Conservation (phyloP, 306 rosid species). For the Trifolium repens region DNA sequence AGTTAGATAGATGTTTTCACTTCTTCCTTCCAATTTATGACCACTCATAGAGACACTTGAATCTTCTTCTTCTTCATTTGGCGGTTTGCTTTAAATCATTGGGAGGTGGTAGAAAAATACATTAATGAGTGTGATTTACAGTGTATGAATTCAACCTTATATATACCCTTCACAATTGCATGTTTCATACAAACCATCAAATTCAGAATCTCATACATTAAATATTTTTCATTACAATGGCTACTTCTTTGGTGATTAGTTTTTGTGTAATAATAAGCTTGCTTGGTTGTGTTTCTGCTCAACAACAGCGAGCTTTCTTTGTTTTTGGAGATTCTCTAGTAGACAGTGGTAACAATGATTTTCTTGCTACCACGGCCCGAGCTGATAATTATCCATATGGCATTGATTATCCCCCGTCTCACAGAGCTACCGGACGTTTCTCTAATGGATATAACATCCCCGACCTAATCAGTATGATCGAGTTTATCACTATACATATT, state of each 20-base stretch:
- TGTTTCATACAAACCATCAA: slow-evolving; percentile 15
- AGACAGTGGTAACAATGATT: slow-evolving; percentile 89
- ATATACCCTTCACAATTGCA: slow-evolving; percentile 34
- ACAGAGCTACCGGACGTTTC: slow-evolving; percentile 84
- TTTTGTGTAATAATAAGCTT: slow-evolving; percentile 27
- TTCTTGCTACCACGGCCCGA: slow-evolving; percentile 78
- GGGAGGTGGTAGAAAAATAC: slow-evolving; percentile 53
- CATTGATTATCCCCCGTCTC: slow-evolving; percentile 66
- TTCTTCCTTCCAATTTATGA: background rate
- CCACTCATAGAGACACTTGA: slow-evolving; percentile 33
- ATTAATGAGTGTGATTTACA: slow-evolving; percentile 43
- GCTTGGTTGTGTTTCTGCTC: slow-evolving; percentile 40
- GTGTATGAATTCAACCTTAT: slow-evolving; percentile 15
- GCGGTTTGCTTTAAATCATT: slow-evolving; percentile 55
- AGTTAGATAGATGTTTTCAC: slow-evolving; percentile 26
- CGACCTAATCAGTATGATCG: slow-evolving; percentile 65
- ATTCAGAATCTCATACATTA: background rate
- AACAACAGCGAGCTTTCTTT: slow-evolving; percentile 66
- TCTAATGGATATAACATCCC: slow-evolving; percentile 93
- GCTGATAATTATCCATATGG: slow-evolving; percentile 89
- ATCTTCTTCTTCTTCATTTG: slow-evolving; percentile 43
- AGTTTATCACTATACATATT: background rate
- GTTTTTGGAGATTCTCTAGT: slow-evolving; percentile 95
- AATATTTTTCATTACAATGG: slow-evolving; percentile 27
- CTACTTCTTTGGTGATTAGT: slow-evolving; percentile 19